These are phyloP conservation scores for Ulota crispa DNA, from an alignment of 225 moss, liverwort and hornwort genomes.

Conservation along the genomic window DNA sequence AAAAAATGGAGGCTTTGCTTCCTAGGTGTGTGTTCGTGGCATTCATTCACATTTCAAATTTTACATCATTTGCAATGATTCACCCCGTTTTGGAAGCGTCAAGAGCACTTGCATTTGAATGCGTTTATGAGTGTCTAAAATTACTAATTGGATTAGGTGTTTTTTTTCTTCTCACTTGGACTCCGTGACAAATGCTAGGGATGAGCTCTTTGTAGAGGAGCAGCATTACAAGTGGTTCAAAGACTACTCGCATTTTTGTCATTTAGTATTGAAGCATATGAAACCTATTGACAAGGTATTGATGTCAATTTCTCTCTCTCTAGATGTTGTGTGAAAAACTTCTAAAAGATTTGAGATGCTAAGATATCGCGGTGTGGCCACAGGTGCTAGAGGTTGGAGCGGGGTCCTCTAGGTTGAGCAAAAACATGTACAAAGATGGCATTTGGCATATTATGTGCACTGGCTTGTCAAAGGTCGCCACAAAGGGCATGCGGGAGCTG, in stretches of 20 bases:
- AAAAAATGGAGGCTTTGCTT: not conserved
- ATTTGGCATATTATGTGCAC: constrained; percentile 73
- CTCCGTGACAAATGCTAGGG: constrained; percentile 43
- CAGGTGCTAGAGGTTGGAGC: constrained; percentile 93
- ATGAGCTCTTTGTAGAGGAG: constrained; percentile 76
- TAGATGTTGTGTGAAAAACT: not conserved
- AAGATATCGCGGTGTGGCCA: too few species aligned
- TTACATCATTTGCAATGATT: not conserved
- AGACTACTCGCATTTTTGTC: constrained; percentile 86
- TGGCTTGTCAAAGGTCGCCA: constrained; percentile 73
- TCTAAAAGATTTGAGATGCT: not conserved
- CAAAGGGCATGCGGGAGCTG: constrained; percentile 60
- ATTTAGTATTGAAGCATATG: constrained; percentile 64
- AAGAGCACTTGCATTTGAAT: not conserved
- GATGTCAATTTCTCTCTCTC: too few species aligned
- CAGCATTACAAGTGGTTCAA: constrained; percentile 95
- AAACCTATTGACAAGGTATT: constrained; percentile 69
- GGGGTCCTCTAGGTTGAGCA: constrained; percentile 82
- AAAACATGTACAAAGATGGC: constrained; percentile 80
- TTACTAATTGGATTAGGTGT: not conserved
- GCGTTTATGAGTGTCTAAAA: not conserved
- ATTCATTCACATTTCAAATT: not conserved
- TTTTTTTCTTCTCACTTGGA: constrained; percentile 3
- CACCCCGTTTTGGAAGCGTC: not conserved
- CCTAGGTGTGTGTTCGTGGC: not conserved